Conservation (phyloP, 2,329 filamentous ascomycete genomes). For the Aspergillus latus region DNA sequence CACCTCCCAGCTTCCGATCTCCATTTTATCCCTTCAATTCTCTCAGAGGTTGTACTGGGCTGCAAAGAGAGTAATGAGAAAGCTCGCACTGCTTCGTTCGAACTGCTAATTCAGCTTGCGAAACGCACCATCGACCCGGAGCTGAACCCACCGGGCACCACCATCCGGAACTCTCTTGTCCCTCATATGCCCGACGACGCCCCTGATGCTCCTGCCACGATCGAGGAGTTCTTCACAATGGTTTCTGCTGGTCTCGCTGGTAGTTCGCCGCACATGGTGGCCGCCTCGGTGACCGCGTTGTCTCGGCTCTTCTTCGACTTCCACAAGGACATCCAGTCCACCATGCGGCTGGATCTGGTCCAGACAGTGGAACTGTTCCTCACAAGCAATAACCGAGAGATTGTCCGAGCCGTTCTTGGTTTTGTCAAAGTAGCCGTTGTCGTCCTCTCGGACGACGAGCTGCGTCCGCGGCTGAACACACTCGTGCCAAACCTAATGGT, state of each 20-base stretch:
- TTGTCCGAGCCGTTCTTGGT: conserved; percentile 88
- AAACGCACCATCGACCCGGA: conserved; percentile 72
- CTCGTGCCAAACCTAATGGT: conserved; percentile 88
- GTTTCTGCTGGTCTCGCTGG: conserved; percentile 92
- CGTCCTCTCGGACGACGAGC: conserved; percentile 73
- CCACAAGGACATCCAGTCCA: conserved; percentile 65
- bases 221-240: conserved; percentile 98
- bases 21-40: conserved; percentile 87
- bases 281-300: conserved; percentile 90
- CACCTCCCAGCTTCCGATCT: conserved; percentile 75
- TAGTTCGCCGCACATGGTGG: conserved; percentile 94
- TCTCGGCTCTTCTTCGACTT: conserved; percentile 94
- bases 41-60: conserved; percentile 92
- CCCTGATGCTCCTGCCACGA: conserved; percentile 71
- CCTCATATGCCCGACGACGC: conserved; percentile 82
- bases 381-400: conserved; percentile 93
- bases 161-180: conserved; percentile 85
- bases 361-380: conserved; percentile 96
- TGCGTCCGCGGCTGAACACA: conserved; percentile 72
- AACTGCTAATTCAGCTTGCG: conserved; percentile 84
- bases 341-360: conserved; percentile 78
- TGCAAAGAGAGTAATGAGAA: conserved; percentile 98
- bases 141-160: conserved; percentile 55
- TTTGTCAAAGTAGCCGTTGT: conserved; percentile 97
- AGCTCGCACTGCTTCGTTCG: conserved; percentile 84